A percentile compares a stretch with the other conserved stretches of the same genome.
phyloP scores from a whole-genome alignment of 768 basidiomycete species.

The Lentinula sp. region DNA sequence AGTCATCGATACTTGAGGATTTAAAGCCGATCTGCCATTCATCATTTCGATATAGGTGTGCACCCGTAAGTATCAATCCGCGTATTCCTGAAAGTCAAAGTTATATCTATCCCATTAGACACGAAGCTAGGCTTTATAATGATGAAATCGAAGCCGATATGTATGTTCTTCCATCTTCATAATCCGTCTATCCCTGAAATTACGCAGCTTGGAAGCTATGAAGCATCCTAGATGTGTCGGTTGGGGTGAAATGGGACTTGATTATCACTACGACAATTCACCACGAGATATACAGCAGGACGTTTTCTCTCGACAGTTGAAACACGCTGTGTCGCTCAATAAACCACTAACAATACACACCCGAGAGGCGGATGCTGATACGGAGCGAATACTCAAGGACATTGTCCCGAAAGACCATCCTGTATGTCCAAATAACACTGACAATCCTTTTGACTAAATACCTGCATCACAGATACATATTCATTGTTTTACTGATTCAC shows the following conservation, averaged over 20 bases:
- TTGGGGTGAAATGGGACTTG: conserved; percentile 85
- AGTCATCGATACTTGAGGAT: conserved; percentile 12
- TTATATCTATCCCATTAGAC: conserved; percentile 28
- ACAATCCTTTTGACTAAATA: background rate
- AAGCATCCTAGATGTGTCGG: conserved; percentile 77
- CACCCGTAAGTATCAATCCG: conserved; percentile 50
- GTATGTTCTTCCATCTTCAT: conserved; percentile 28
- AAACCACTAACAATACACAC: conserved; percentile 87
- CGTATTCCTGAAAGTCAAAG: background rate
- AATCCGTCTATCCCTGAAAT: background rate
- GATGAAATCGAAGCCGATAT: conserved; percentile 65
- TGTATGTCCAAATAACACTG: conserved; percentile 25
- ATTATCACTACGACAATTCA: conserved; percentile 79
- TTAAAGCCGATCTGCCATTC: conserved; percentile 1
- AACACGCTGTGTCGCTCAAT: conserved; percentile 55
- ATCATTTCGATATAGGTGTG: conserved; percentile 40
- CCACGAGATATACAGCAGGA: conserved; percentile 62
- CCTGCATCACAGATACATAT: conserved; percentile 62
- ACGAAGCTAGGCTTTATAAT: conserved; percentile 65
- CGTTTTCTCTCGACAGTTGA: conserved; percentile 65
- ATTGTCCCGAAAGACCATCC: conserved; percentile 67
- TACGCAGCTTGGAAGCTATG: conserved; percentile 63
- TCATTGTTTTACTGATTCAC: conserved; percentile 85
- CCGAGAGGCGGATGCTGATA: conserved; percentile 80
- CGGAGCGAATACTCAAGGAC: conserved; percentile 70